A percentile compares a stretch with the other conserved stretches of the same genome.
Evolutionary conservation across 345 rosid species (phyloP).

Genomic region (Boechera retrofracta): DNA sequence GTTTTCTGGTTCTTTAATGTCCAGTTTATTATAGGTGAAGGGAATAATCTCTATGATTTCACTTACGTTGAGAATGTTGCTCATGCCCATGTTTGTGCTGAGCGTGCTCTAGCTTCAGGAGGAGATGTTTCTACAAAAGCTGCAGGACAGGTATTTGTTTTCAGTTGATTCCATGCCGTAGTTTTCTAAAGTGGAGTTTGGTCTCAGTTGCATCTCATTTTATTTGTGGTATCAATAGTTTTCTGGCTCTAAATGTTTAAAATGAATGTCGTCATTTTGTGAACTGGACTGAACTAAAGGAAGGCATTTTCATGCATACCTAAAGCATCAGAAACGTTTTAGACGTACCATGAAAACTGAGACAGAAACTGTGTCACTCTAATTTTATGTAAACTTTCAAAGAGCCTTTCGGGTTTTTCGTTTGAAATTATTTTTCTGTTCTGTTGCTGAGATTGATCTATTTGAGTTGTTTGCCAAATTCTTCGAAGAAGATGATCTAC

Average conservation of each 20-base stretch:
- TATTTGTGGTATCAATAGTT: neutral
- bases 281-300: neutral
- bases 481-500: conserved; percentile 4
- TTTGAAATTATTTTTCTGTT: neutral
- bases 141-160: conserved; percentile 76
- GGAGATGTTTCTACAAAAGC: conserved; percentile 74
- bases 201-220: neutral
- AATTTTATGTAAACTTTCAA: conserved; percentile 17
- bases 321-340: neutral
- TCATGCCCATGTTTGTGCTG: conserved; percentile 94
- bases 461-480: neutral
- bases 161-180: conserved; percentile 20
- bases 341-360: neutral
- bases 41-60: conserved; percentile 78
- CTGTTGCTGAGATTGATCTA: neutral
- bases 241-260: neutral
- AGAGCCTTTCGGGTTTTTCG: conserved; percentile 9
- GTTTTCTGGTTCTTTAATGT: conserved; percentile 29
- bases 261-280: conserved; percentile 13
- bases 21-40: conserved; percentile 94
- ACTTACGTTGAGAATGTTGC: conserved; percentile 96
- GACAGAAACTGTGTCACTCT: neutral
- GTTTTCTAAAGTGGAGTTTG: neutral
- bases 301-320: conserved; percentile 11
- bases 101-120: conserved; percentile 86